Percentiles rank a stretch among this genome's conserved stretches.
These are phyloP conservation scores for Pichia scutulata DNA, from an alignment of 805 yeast genomes.

Conservation along the genomic window DNA sequence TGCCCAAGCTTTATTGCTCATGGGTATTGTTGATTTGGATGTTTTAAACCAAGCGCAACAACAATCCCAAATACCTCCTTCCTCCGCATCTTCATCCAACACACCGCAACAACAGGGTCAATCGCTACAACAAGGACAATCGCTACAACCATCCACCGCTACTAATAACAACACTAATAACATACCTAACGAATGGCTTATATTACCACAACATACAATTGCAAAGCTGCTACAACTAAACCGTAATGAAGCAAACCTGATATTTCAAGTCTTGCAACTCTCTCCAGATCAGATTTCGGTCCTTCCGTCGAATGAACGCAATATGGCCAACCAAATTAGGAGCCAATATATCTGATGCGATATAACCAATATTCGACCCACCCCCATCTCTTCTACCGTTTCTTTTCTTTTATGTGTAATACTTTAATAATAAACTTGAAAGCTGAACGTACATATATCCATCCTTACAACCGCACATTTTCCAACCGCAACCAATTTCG, in stretches of 20 bases:
- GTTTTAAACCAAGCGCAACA: conserved; percentile 51
- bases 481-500: not conserved
- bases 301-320: conserved; percentile 44
- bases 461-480: not conserved
- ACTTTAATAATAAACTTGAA: not conserved
- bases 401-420: not conserved
- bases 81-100: not conserved
- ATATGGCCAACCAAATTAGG: conserved; percentile 48
- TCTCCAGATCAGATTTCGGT: conserved; percentile 42
- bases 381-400: not conserved
- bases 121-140: conserved; percentile 3
- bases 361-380: too few relatives aligned
- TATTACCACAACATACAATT: conserved; percentile 41
- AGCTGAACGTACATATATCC: not conserved
- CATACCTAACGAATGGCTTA: conserved; percentile 37
- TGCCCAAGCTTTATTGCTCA: conserved; percentile 64
- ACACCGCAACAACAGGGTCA: conserved; percentile 5
- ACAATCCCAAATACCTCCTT: not conserved
- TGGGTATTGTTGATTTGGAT: conserved; percentile 68
- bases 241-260: conserved; percentile 49
- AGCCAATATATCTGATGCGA: conserved; percentile 38
- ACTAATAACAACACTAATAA: conserved; percentile 1
- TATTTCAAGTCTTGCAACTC: conserved; percentile 45
- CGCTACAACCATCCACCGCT: not conserved
- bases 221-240: conserved; percentile 44